These are phyloP conservation scores for Vachellia pachyceras DNA, from an alignment of 306 rosid species.

Conservation along the genomic window DNA sequence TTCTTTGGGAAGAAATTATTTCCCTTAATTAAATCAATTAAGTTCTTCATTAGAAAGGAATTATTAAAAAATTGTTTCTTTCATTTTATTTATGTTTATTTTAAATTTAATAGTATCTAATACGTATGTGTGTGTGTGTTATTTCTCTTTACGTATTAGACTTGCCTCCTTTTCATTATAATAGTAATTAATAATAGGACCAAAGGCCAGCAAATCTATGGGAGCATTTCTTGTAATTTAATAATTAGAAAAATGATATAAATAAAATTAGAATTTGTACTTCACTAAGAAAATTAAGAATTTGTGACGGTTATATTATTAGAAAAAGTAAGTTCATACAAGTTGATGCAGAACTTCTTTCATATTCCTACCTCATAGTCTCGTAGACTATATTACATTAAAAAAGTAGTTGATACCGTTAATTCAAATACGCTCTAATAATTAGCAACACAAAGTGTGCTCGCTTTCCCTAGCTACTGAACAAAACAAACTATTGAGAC, in stretches of 20 bases:
- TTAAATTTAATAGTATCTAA: background rate
- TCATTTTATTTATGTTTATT: background rate
- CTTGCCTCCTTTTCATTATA: background rate
- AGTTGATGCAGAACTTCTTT: too few species aligned
- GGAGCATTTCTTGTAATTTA: background rate
- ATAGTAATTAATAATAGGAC: too few species aligned
- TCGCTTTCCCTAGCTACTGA: background rate
- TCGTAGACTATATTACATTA: too few species aligned
- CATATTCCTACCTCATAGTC: too few species aligned
- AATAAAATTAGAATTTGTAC: background rate
- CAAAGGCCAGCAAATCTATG: background rate
- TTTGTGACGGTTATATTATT: too few species aligned
- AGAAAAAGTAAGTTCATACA: too few species aligned
- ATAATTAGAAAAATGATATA: background rate
- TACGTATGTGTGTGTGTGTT: background rate
- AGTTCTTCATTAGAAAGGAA: background rate
- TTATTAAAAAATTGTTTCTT: too few species aligned
- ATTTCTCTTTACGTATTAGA: background rate
- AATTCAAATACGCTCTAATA: background rate
- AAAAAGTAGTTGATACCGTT: too few species aligned
- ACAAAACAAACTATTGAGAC: too few species aligned
- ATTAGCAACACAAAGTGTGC: background rate
- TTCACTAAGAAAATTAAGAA: background rate
- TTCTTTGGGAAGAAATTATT: background rate
- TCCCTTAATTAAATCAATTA: background rate